Base-by-base conservation (phyloP, 2,329 filamentous ascomycete genomes). In the Diaporthe destruens region DNA sequence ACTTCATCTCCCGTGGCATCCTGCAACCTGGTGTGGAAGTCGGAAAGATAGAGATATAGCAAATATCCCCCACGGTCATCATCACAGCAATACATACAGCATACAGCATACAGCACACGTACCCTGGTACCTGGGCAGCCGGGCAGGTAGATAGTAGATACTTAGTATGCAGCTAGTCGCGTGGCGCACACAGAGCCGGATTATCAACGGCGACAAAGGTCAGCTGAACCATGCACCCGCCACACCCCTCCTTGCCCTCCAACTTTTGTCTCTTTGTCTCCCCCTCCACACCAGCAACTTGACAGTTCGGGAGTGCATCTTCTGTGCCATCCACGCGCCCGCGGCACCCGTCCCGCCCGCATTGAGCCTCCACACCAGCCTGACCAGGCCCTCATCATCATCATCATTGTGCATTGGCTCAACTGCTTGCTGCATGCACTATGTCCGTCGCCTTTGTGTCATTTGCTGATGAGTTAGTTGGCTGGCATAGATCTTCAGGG, bases 371-470 rank as follows among this genome's bases (percentile, higher is more conserved):
- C 42, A 49, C 32, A 23, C 25, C 6, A 49, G 39, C 25, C 25
- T n/a, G n/a, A n/a, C n/a, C n/a, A n/a, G n/a, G n/a, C n/a, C n/a
- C n/a, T n/a, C 25, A 18, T 47, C 57, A 49, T 63, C 25, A 18
- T 47, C 57, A 49, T 63, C 39, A 47, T 63, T 14, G 39, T 63
- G 57, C 23, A 63, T 63, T 32, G 59, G 59, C 59, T 61, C 23
- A n/a, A 63, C 25, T 11, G 20, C 42, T 47, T 11, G 20, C 42
- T 47, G 39, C 39, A 47, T 63, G 56, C 36, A 20, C 14, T n/a
- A 29, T 44, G 56, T 44, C n/a, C 14, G 9, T 34, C 29, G 59
- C 25, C 29, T 16, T 1, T 51, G 59, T 51, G 20, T 65, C 29
- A 32, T 32, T 36, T 7, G 61, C 29, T 65, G n/a, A 65, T 36